phyloP scores from a whole-genome alignment of 2,329 filamentous ascomycete genomes.

The Nemania abortiva region DNA sequence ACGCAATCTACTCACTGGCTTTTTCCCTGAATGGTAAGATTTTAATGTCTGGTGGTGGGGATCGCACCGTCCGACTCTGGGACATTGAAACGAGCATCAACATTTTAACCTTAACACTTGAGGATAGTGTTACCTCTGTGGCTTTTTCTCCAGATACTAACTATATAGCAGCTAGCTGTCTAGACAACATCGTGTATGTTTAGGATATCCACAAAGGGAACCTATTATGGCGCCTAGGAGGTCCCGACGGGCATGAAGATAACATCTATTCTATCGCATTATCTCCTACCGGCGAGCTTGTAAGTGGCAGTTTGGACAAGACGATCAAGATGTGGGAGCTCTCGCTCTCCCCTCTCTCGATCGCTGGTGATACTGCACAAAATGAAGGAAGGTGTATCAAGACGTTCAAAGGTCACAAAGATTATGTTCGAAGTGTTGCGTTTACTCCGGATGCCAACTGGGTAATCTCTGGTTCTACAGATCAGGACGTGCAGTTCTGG shows the following conservation, averaged over 20 bases:
- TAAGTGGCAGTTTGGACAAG: constrained; percentile 95
- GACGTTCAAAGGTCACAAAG: constrained; percentile 98
- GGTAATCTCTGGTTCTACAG: constrained; percentile 98
- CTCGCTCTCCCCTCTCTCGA: constrained; percentile 68
- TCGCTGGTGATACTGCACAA: constrained; percentile 71
- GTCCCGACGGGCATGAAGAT: constrained; percentile 94
- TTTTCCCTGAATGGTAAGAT: constrained; percentile 93
- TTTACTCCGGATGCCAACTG: constrained; percentile 93
- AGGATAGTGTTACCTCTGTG: constrained; percentile 97
- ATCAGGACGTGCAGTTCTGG: constrained; percentile 98
- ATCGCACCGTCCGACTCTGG: constrained; percentile 95
- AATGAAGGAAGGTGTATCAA: constrained; percentile 94
- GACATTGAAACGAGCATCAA: constrained; percentile 94
- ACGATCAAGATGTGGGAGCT: constrained; percentile 99
- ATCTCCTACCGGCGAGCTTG: constrained; percentile 91
- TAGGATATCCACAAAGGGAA: constrained; percentile 92
- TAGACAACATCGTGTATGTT: constrained; percentile 97
- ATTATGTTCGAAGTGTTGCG: constrained; percentile 96
- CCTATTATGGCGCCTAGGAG: constrained; percentile 90
- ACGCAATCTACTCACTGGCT: constrained; percentile 97
- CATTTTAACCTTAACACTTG: too few relatives aligned
- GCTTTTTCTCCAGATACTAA: constrained; percentile 96
- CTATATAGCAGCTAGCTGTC: constrained; percentile 91
- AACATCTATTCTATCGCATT: constrained; percentile 97
- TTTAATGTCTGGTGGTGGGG: constrained; percentile 95